These are phyloP conservation scores for Coprinopsis marcescibilis DNA, from an alignment of 768 basidiomycete genomes.

Conservation along the genomic window DNA sequence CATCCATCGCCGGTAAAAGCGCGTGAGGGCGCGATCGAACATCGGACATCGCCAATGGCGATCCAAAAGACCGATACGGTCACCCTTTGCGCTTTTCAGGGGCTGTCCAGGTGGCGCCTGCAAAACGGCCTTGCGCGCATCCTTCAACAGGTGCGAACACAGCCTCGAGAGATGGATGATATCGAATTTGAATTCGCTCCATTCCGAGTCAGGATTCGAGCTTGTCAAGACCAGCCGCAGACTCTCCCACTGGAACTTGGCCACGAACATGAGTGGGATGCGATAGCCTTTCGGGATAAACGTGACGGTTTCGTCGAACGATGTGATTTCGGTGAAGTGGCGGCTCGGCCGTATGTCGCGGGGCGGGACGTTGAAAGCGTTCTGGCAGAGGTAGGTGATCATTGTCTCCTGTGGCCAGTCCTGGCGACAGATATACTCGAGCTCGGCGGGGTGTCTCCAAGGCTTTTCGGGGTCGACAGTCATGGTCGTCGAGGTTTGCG, in stretches of 20 bases:
- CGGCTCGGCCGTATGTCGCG: slow-evolving; percentile 5
- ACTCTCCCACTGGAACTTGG: slow-evolving; percentile 39
- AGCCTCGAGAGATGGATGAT: slow-evolving; percentile 38
- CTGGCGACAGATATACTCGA: slow-evolving; percentile 27
- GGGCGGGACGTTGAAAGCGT: slow-evolving; percentile 32
- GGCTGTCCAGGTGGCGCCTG: background rate
- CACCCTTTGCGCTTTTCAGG: slow-evolving; percentile 3
- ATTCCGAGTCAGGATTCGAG: slow-evolving; percentile 28
- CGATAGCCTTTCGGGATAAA: slow-evolving; percentile 35
- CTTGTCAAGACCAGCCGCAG: slow-evolving; percentile 35
- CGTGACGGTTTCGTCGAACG: slow-evolving; percentile 15
- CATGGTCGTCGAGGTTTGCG: background rate
- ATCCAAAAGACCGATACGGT: slow-evolving; percentile 9
- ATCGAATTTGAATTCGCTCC: slow-evolving; percentile 36
- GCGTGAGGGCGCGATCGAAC: slow-evolving; percentile 37
- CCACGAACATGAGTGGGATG: slow-evolving; percentile 39
- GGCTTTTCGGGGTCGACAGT: slow-evolving; percentile 12
- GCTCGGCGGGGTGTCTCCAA: slow-evolving; percentile 38
- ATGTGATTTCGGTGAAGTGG: slow-evolving; percentile 13
- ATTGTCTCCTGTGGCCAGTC: slow-evolving; percentile 29
- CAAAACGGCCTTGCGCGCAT: slow-evolving; percentile 24
- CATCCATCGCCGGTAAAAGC: slow-evolving; percentile 40
- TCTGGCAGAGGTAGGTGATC: slow-evolving; percentile 26
- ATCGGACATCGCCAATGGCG: slow-evolving; percentile 30
- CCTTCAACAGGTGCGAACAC: slow-evolving; percentile 27